Evolutionary conservation across 805 yeast species (phyloP).

Genomic region (Spathaspora passalidarum): DNA sequence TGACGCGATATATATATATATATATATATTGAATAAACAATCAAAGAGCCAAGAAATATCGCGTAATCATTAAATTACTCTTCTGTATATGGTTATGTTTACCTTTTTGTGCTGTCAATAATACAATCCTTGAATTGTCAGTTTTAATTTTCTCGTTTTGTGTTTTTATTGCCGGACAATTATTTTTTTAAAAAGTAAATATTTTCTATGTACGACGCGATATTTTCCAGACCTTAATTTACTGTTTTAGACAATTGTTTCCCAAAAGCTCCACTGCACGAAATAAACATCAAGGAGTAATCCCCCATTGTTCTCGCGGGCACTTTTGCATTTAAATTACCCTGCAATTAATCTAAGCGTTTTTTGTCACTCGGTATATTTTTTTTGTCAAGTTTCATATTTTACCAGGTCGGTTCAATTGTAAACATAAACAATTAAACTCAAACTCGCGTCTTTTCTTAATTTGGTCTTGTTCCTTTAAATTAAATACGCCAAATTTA

Average conservation of each 20-base stretch:
- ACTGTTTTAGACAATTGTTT: neutral
- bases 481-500: neutral
- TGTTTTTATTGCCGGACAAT: neutral
- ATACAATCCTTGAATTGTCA: neutral
- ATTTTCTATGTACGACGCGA: neutral
- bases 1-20: neutral
- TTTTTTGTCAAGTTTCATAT: neutral
- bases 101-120: neutral
- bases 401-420: neutral
- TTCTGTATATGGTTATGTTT: neutral
- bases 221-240: neutral
- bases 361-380: neutral
- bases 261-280: neutral
- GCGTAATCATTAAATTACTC: neutral
- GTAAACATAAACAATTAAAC: neutral
- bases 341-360: neutral
- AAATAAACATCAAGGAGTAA: neutral
- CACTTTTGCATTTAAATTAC: neutral
- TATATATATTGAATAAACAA: too few species aligned
- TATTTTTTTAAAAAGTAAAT: neutral
- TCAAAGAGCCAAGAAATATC: neutral
- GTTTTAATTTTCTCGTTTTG: neutral
- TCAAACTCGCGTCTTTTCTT: neutral
- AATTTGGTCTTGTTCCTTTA: neutral
- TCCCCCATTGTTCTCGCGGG: neutral